Base-by-base conservation (phyloP, 441 rosid species). In the Caryocar brasiliense region DNA sequence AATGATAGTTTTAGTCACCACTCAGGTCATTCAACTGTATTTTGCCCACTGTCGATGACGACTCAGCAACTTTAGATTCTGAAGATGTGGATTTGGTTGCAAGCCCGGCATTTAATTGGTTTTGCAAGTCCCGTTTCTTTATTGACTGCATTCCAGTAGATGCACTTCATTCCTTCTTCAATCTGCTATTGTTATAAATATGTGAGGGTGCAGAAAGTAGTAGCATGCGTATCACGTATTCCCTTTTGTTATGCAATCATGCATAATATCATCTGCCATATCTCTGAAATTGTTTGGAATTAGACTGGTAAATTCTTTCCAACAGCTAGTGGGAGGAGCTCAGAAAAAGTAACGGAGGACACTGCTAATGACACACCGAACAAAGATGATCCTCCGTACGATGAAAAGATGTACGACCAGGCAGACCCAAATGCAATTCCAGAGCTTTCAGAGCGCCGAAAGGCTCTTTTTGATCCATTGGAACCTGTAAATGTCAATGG, bases 401-500 rank as follows among this genome's bases (percentile, higher is more conserved):
- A 76, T 33, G 85, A 64, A 26, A 75, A 66, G 23, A 65, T 48
- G 62, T 54, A 38, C 51, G 80, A n/a, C n/a, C n/a, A 68, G 22
- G 7, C 23, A 2, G 47, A n/a, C n/a, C n/a, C 70, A 14, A 51
- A 66, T 21, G 48, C 64, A 44, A 12, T 61, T 19, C 40, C 71
- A 1, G 69, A 54, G 39, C 85, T 87, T 14, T 78, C 95, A 0
- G 95, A 78, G 58, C 78, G 83, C 26, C 76, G 96, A 28, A 91
- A 75, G 78, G 86, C 96, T 58, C 78, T 91, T 34, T 87, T 85
- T 46, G 89, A 91, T 63, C 98, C 98, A 17, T 66, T 91, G 38
- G 96, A 86, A 35, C 93, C 98, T 18, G 53, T 58, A 2, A 71
- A 67, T 42, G 27, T 58, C 55, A 80, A 82, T 27, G 81, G 87